Evolutionary conservation across 768 basidiomycete species (phyloP), one percentile per base, ranked within the genome.

Genomic region (Russula vinacea): DNA sequence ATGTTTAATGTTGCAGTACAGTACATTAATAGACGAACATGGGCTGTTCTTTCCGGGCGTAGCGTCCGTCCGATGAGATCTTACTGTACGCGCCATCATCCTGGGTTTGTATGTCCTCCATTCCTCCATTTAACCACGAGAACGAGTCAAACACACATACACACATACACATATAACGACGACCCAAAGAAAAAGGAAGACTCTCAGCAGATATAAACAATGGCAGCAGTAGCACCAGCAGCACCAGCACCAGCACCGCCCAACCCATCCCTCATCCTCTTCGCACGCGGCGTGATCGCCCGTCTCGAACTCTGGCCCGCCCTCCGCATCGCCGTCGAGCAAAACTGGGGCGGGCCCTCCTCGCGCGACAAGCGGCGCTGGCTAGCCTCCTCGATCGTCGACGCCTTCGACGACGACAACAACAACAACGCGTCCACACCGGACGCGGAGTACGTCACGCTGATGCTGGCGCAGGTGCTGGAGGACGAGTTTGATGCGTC

Each of bases 221-320:
- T 64, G 63, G 39, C 64, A 56, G 26, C 53, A 6, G 22, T 32
- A 22, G 22, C 53, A 52, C 5, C n/a, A 45, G 14, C 58, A 40
- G 5, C 72, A 5, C 29, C 29, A 29, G 29, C 29, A 22, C 52
- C 72, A 7, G 32, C 68, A 24, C 16, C 71, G 17, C 42, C n/a
- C 5, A 74, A 83, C 22, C 74, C 80, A 0, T 71, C 79, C 6
- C 79, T 84, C 13, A 72, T 92, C 49, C 82, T 92, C 62, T 95
- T 97, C 70, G 94, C 95, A 14, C 86, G 93, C 24, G 92, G 93
- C 2, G 84, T 90, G 5, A 81, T 96, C 63, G 87, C 94, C 29
- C 83, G 94, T 58, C 82, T 98, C 55, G 80, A 82, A 14, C 77
- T 87, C 60, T 98, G 95, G 95, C 83, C 90, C 51, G 91, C 87